Conservation (phyloP, 768 basidiomycete species). For the Podaxis pistillaris region DNA sequence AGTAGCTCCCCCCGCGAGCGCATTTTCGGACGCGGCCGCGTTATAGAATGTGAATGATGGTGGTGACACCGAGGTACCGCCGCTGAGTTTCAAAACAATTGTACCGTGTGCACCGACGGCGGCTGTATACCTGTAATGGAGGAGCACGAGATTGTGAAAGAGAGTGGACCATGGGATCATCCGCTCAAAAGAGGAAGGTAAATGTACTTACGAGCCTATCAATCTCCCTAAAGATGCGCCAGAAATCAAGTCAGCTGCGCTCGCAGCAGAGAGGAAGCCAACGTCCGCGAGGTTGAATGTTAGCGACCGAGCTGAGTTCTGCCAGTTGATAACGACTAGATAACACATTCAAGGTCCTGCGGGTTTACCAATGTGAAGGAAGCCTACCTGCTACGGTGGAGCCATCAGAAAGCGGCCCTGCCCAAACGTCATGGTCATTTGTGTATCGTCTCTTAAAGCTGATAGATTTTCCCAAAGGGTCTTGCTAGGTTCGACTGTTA, state of each 20-base stretch:
- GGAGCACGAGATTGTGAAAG: constrained; percentile 6
- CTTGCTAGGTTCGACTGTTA: constrained; percentile 34
- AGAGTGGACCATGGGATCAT: neutral
- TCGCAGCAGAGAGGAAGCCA: constrained; percentile 41
- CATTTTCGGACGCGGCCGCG: constrained; percentile 32
- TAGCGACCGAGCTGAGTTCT: constrained; percentile 34
- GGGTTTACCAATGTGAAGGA: neutral
- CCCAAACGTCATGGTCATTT: constrained; percentile 49
- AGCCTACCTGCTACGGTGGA: constrained; percentile 42
- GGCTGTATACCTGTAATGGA: constrained; percentile 30
- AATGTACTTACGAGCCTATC: constrained; percentile 30
- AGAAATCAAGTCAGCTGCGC: constrained; percentile 37
- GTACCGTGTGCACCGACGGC: constrained; percentile 34
- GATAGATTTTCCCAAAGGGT: constrained; percentile 42
- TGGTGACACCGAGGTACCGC: constrained; percentile 23
- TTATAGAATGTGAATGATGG: constrained; percentile 34
- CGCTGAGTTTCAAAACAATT: constrained; percentile 36
- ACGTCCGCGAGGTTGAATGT: constrained; percentile 42
- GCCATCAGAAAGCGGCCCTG: constrained; percentile 46
- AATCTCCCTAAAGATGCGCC: constrained; percentile 36
- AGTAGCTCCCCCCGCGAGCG: constrained; percentile 36
- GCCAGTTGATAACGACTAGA: constrained; percentile 47
- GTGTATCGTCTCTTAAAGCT: constrained; percentile 45
- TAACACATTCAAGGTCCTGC: neutral
- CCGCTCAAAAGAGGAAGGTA: no score